Evolutionary conservation across 1,139 yeast species (phyloP).

Genomic region (Blastobotrys indianensis): DNA sequence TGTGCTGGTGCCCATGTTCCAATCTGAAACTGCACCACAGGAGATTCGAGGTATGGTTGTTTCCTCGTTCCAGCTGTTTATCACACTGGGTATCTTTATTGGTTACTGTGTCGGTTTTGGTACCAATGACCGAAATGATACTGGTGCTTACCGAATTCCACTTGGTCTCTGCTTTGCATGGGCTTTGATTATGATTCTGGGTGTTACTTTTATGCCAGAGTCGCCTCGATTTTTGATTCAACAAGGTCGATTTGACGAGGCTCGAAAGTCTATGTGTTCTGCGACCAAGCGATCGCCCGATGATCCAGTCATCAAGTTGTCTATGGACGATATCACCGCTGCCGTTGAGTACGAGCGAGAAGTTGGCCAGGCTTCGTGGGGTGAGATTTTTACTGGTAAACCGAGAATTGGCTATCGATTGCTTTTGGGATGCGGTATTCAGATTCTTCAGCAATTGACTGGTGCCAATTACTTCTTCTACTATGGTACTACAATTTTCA

Average conservation of each 20-base stretch:
- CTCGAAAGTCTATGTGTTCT: constrained; percentile 54
- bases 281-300: constrained; percentile 57
- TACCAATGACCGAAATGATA: constrained; percentile 44
- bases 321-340: constrained; percentile 54
- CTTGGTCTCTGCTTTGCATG: constrained; percentile 43
- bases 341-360: constrained; percentile 56
- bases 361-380: constrained; percentile 64
- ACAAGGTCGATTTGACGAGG: constrained; percentile 48
- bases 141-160: constrained; percentile 63
- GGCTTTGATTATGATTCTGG: constrained; percentile 40
- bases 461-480: constrained; percentile 81
- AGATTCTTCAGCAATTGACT: constrained; percentile 68
- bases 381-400: constrained; percentile 56
- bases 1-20: constrained; percentile 60
- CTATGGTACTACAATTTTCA: constrained; percentile 71
- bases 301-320: constrained; percentile 52
- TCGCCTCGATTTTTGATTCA: constrained; percentile 69
- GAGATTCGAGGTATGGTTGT: constrained; percentile 63
- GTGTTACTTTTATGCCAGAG: constrained; percentile 68
- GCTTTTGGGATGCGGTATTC: constrained; percentile 56
- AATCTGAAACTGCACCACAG: constrained; percentile 66
- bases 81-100: constrained; percentile 61
- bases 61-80: constrained; percentile 60
- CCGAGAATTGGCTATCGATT: constrained; percentile 63
- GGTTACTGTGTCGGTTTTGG: constrained; percentile 66